Conservation (phyloP, 2,329 filamentous ascomycete genomes). For the Fusarium multiceps region DNA sequence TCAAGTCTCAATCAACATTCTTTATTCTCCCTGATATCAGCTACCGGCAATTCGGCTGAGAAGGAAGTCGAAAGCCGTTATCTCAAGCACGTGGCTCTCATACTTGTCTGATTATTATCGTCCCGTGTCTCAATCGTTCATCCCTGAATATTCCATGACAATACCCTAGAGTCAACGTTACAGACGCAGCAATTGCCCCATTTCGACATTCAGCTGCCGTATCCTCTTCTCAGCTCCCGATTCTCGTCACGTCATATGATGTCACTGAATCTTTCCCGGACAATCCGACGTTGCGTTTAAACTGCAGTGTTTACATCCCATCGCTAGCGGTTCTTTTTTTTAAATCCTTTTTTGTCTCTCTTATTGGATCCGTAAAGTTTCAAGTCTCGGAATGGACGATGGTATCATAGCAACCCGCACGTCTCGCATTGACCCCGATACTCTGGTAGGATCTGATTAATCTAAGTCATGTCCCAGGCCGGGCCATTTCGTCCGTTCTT, state of each 20-base stretch:
- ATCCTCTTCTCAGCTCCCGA: constrained; percentile 20
- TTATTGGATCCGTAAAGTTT: background rate
- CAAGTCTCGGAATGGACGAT: background rate
- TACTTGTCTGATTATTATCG: background rate
- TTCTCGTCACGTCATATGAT: constrained; percentile 35
- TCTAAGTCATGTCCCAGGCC: background rate
- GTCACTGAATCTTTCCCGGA: constrained; percentile 21
- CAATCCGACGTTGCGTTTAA: constrained; percentile 17
- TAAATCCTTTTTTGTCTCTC: background rate
- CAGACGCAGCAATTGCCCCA: background rate
- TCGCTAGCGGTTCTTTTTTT: background rate
- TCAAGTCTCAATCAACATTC: background rate
- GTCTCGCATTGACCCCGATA: constrained; percentile 3
- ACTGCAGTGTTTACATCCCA: constrained; percentile 1
- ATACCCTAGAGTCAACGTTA: background rate
- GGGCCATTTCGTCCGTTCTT: constrained; percentile 5
- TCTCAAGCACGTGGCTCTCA: constrained; percentile 19
- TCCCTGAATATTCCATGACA: background rate
- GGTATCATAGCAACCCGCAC: constrained; percentile 18
- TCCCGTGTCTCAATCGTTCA: background rate
- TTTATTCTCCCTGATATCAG: background rate
- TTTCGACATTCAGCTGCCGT: background rate
- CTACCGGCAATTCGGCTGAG: background rate
- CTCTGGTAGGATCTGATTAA: constrained; percentile 17
- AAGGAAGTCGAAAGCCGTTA: background rate